phyloP scores from a whole-genome alignment of 2,329 filamentous ascomycete genomes.

The Corinectria fuckeliana region DNA sequence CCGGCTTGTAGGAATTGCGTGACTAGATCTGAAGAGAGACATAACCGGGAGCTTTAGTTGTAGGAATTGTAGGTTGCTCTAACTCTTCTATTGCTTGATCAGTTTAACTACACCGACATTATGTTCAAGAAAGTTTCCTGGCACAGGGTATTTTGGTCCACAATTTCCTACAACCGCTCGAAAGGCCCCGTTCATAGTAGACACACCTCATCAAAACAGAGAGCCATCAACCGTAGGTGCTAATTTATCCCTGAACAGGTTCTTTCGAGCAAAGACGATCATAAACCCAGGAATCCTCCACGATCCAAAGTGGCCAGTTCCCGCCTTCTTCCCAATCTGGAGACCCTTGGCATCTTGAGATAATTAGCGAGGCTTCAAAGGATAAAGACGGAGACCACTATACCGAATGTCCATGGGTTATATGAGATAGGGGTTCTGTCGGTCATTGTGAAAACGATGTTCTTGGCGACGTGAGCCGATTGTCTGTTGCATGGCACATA shows the following conservation, averaged over 20 bases:
- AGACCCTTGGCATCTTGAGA: neutral
- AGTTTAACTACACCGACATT: too few relatives aligned
- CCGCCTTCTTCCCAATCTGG: conserved; percentile 1
- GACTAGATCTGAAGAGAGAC: too few relatives aligned
- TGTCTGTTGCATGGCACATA: neutral
- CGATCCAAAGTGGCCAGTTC: neutral
- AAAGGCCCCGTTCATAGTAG: too few relatives aligned
- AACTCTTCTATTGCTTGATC: too few relatives aligned
- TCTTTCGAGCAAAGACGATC: neutral
- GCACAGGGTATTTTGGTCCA: too few relatives aligned
- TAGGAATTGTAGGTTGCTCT: too few relatives aligned
- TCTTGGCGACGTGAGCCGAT: neutral
- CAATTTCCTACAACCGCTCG: too few relatives aligned
- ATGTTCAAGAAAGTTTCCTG: too few relatives aligned
- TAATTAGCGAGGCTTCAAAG: neutral
- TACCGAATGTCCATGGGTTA: neutral
- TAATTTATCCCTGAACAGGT: neutral
- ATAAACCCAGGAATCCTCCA: neutral
- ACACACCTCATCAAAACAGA: neutral
- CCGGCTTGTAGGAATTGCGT: too few relatives aligned
- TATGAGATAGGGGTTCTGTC: neutral
- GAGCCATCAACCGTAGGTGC: neutral
- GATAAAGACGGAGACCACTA: neutral
- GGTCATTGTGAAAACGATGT: neutral
- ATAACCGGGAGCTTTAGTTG: too few relatives aligned